Percentiles rank a stretch among this genome's conserved stretches.
These are phyloP conservation scores for Alternaria novae-zelandiae DNA, from an alignment of 2,329 filamentous ascomycete species.

Conservation along the genomic window DNA sequence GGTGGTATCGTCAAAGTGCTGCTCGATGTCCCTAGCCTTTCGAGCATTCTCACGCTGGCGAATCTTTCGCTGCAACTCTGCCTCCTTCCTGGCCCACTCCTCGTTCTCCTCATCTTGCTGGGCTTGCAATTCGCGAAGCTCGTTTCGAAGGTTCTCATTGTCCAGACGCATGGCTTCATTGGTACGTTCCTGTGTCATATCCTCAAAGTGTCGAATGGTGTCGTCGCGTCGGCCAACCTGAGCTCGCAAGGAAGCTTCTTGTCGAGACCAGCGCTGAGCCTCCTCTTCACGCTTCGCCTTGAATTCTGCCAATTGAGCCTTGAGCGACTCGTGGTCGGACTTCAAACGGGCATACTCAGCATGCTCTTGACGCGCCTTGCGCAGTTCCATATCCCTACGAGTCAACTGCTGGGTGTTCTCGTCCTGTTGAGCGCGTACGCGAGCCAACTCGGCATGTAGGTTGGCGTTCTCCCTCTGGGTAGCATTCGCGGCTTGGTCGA, in stretches of 20 bases:
- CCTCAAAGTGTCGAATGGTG: slow-evolving; percentile 48
- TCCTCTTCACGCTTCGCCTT: slow-evolving; percentile 71
- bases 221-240: slow-evolving; percentile 47
- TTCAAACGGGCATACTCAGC: slow-evolving; percentile 63
- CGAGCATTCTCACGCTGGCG: slow-evolving; percentile 37
- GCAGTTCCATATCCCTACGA: slow-evolving; percentile 43
- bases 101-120: slow-evolving; percentile 45
- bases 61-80: slow-evolving; percentile 42
- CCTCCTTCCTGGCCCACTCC: slow-evolving; percentile 42
- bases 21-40: slow-evolving; percentile 36
- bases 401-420: slow-evolving; percentile 45
- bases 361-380: slow-evolving; percentile 45
- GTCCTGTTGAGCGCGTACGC: slow-evolving; percentile 43
- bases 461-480: slow-evolving; percentile 45
- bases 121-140: slow-evolving; percentile 45
- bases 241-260: slow-evolving; percentile 41
- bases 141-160: slow-evolving; percentile 49
- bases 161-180: slow-evolving; percentile 50
- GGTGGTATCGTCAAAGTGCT: slow-evolving; percentile 13
- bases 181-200: slow-evolving; percentile 44
- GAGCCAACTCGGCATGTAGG: slow-evolving; percentile 41
- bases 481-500: slow-evolving; percentile 41
- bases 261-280: slow-evolving; percentile 38
- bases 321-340: slow-evolving; percentile 73
- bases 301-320: slow-evolving; percentile 75